phyloP scores from a whole-genome alignment of 169 alveolate species.

The Cryptosporidium bovis region DNA sequence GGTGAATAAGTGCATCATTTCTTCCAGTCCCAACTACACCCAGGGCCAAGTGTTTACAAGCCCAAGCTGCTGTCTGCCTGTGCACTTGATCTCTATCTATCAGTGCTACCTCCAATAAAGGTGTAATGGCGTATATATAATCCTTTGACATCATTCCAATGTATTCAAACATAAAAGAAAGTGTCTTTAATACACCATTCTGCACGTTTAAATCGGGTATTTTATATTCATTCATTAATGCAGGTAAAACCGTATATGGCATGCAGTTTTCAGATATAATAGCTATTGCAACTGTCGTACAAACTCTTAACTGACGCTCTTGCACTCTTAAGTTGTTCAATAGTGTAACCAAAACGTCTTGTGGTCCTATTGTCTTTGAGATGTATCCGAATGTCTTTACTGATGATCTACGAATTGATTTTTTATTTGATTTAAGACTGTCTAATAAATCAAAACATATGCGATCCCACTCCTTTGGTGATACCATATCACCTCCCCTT shows the following conservation, averaged over 20 bases:
- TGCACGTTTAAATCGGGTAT: slow-evolving; percentile 99
- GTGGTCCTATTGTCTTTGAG: slow-evolving; percentile 99
- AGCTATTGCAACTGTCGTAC: slow-evolving; percentile 98
- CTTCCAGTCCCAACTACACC: slow-evolving; percentile 94
- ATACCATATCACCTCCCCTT: slow-evolving; percentile 99
- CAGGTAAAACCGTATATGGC: slow-evolving; percentile 99
- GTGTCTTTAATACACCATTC: slow-evolving; percentile 98
- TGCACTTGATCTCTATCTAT: slow-evolving; percentile 99
- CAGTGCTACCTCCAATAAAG: slow-evolving; percentile 98
- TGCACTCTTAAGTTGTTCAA: slow-evolving; percentile 96
- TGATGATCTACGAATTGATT: slow-evolving; percentile 96
- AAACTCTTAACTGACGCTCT: slow-evolving; percentile 98
- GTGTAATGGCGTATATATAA: slow-evolving; percentile 96
- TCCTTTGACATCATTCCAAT: slow-evolving; percentile 94
- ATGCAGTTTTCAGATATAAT: slow-evolving; percentile 99
- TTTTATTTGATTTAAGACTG: slow-evolving; percentile 94
- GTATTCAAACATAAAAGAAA: slow-evolving; percentile 99
- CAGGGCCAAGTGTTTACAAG: slow-evolving; percentile 97
- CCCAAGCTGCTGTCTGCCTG: slow-evolving; percentile 98
- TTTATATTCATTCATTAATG: slow-evolving; percentile 98
- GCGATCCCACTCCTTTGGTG: slow-evolving; percentile 99
- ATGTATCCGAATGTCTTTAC: slow-evolving; percentile 99
- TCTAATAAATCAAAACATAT: slow-evolving; percentile 98
- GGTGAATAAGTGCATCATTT: slow-evolving; percentile 96
- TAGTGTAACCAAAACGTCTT: slow-evolving; percentile 95